phyloP scores from a whole-genome alignment of 177 flowering plant genomes.

The Vitis hybrid region DNA sequence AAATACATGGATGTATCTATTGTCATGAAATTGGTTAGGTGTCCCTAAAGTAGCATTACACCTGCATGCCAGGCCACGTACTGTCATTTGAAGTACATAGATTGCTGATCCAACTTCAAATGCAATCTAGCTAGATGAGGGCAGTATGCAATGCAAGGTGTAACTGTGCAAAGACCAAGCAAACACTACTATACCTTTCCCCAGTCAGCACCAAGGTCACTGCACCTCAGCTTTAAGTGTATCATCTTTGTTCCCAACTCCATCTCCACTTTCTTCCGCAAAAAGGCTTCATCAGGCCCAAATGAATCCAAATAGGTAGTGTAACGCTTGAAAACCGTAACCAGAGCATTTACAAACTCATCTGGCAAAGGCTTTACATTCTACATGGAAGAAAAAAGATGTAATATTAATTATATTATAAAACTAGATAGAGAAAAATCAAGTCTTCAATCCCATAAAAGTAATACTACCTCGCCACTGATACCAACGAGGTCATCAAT shows the following conservation, averaged over 20 bases:
- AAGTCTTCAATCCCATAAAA: neutral
- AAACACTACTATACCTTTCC: constrained; percentile 66
- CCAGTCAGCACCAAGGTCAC: constrained; percentile 84
- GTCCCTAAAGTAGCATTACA: neutral
- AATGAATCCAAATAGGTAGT: constrained; percentile 70
- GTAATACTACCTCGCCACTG: constrained; percentile 78
- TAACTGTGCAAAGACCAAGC: neutral
- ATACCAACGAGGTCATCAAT: constrained; percentile 79
- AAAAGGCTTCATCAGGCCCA: constrained; percentile 79
- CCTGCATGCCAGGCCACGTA: neutral
- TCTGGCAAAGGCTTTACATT: constrained; percentile 65
- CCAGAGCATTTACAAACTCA: constrained; percentile 51
- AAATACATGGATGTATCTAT: neutral
- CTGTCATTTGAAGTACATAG: neutral
- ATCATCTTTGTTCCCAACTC: constrained; percentile 90
- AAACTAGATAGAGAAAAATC: neutral
- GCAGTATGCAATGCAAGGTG: neutral
- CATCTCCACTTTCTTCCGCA: constrained; percentile 83
- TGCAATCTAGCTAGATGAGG: neutral
- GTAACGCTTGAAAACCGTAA: constrained; percentile 53
- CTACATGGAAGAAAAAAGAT: constrained; percentile 33
- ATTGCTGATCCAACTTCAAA: neutral
- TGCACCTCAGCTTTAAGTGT: constrained; percentile 85
- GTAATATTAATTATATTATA: neutral
- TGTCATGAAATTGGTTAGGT: neutral